These are phyloP conservation scores for Salvia sclarea DNA, from an alignment of 305 asterid genomes.

Conservation along the genomic window DNA sequence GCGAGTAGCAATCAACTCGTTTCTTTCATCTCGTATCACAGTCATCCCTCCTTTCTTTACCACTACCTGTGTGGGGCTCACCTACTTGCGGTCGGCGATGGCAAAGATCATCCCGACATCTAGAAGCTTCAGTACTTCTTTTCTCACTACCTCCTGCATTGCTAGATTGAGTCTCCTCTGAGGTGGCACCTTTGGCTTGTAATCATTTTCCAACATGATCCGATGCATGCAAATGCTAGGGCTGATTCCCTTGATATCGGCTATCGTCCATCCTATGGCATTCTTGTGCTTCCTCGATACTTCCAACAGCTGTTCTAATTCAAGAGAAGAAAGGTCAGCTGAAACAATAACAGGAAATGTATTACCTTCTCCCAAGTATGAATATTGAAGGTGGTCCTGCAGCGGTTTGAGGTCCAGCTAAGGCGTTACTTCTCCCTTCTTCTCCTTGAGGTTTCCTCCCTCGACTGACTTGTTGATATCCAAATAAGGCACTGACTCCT, in stretches of 20 bases:
- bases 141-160: not conserved
- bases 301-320: too few species aligned
- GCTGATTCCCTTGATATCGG: not conserved
- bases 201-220: not conserved
- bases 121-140: not conserved
- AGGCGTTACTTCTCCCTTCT: too few species aligned
- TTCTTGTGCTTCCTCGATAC: too few species aligned
- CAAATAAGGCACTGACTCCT: too few species aligned
- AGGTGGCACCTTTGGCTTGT: not conserved
- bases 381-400: too few species aligned
- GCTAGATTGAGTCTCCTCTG: not conserved
- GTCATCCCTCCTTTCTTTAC: not conserved
- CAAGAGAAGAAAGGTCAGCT: too few species aligned
- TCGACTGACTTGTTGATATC: too few species aligned
- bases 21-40: not conserved
- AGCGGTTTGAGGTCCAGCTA: too few species aligned
- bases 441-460: too few species aligned
- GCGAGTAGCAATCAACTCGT: not conserved
- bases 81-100: not conserved
- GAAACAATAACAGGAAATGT: too few species aligned
- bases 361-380: too few species aligned
- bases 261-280: not conserved
- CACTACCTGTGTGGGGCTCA: not conserved
- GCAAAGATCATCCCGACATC: not conserved
- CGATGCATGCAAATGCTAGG: not conserved